These are phyloP conservation scores for Aechmea fasciata DNA, from an alignment of 176 grass and related monocot genomes.

Conservation along the genomic window DNA sequence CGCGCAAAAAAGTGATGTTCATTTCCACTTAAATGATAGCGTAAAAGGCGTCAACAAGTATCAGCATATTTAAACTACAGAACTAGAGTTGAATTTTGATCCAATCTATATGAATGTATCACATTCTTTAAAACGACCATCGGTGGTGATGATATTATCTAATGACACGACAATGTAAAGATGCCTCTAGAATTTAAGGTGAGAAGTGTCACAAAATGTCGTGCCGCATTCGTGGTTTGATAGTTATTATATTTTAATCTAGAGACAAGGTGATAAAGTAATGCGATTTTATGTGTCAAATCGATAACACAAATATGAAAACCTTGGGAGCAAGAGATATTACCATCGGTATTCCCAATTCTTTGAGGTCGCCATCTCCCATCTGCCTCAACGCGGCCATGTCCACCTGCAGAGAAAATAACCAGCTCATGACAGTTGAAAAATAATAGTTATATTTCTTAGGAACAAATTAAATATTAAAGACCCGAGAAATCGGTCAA, in stretches of 20 bases:
- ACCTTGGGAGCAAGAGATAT: conserved; percentile 4
- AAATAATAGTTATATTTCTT: neutral
- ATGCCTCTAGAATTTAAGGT: neutral
- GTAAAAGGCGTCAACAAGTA: neutral
- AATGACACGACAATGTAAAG: neutral
- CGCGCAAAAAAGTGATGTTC: neutral
- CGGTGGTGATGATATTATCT: too few relatives aligned
- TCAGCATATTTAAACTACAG: neutral
- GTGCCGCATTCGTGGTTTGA: neutral
- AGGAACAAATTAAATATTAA: neutral
- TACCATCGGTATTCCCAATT: conserved; percentile 97
- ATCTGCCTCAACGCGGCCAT: conserved; percentile 83
- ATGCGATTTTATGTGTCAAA: too few relatives aligned
- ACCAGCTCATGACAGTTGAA: neutral
- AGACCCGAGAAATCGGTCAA: too few relatives aligned
- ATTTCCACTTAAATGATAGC: neutral
- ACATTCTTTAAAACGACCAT: too few relatives aligned
- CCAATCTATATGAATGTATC: too few relatives aligned
- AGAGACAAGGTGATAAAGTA: neutral
- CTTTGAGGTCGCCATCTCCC: conserved; percentile 84
- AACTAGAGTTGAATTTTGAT: too few relatives aligned
- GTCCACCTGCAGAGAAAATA: conserved; percentile 60
- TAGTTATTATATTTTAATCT: neutral
- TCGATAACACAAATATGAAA: neutral
- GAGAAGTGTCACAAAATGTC: neutral